These are phyloP conservation scores for Kodamaea alishanica DNA, from an alignment of 1,139 yeast genomes.

Conservation along the genomic window DNA sequence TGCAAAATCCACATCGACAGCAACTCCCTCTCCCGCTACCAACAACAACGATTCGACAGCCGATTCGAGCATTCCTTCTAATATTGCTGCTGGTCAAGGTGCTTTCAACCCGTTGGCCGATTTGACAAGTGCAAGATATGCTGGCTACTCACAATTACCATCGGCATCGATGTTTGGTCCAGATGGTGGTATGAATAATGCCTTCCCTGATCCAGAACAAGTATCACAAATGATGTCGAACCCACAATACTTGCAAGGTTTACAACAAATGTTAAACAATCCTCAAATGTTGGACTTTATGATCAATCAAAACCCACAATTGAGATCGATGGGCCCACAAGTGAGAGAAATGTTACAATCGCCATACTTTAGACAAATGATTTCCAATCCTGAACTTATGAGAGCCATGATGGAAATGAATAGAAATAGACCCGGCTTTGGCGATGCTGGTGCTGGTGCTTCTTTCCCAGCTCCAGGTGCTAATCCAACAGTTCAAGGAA, in stretches of 20 bases:
- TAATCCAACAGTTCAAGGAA: conserved; percentile 32
- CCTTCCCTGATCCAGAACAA: conserved; percentile 72
- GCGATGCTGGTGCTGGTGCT: conserved; percentile 12
- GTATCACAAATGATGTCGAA: conserved; percentile 69
- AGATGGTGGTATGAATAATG: conserved; percentile 79
- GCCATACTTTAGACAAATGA: conserved; percentile 80
- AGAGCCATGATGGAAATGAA: conserved; percentile 79
- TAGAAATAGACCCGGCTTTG: conserved; percentile 32
- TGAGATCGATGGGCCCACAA: conserved; percentile 85
- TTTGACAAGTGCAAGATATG: conserved; percentile 91
- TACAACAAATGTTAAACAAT: conserved; percentile 73
- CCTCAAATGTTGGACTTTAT: conserved; percentile 82
- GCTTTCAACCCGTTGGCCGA: conserved; percentile 89
- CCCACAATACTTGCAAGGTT: conserved; percentile 76
- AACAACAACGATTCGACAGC: conserved; percentile 7
- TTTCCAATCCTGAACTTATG: conserved; percentile 81
- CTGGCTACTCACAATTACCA: conserved; percentile 87
- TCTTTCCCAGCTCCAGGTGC: conserved; percentile 59
- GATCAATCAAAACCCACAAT: conserved; percentile 79
- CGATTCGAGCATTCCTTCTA: conserved; percentile 52
- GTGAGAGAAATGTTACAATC: conserved; percentile 82
- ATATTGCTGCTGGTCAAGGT: conserved; percentile 83
- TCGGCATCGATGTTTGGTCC: conserved; percentile 90
- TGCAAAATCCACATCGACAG: conserved; percentile 26
- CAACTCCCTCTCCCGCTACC: conserved; percentile 18